Evolutionary conservation across 495 filamentous ascomycete genomes (phyloP).

Genomic region (Penicillium lividum): DNA sequence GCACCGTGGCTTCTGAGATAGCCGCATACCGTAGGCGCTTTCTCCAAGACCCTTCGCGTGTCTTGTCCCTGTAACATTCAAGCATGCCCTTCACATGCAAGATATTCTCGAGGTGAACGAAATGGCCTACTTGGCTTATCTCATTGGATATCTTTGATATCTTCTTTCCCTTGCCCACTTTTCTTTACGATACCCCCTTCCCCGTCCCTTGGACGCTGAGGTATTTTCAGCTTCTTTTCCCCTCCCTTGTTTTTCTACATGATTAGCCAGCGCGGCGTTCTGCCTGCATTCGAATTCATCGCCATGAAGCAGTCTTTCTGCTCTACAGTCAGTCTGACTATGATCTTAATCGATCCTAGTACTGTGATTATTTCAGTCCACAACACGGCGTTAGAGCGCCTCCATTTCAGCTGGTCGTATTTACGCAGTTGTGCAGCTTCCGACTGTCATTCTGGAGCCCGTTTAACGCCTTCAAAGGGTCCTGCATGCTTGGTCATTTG

Average conservation of each 20-base stretch:
- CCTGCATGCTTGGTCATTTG: conserved; percentile 2
- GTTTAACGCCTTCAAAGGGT: background rate
- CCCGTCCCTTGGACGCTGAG: conserved; percentile 4
- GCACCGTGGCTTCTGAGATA: conserved; percentile 77
- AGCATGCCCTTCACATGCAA: background rate
- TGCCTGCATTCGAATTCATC: conserved; percentile 10
- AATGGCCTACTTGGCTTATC: conserved; percentile 3
- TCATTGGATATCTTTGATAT: background rate
- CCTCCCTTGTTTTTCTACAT: background rate
- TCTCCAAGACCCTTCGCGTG: conserved; percentile 54
- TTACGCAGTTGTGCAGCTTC: conserved; percentile 15
- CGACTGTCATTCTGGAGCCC: conserved; percentile 1
- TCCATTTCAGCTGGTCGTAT: conserved; percentile 23
- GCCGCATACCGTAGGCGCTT: conserved; percentile 76
- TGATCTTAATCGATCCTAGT: conserved; percentile 11
- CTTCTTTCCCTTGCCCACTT: background rate
- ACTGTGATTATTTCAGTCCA: conserved; percentile 5
- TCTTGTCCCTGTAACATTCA: conserved; percentile 47
- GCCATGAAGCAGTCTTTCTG: conserved; percentile 1
- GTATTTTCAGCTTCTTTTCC: background rate
- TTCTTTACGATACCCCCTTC: conserved; percentile 13
- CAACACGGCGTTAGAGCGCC: conserved; percentile 17
- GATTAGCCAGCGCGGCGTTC: conserved; percentile 9
- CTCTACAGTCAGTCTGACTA: background rate
- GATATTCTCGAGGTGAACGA: conserved; percentile 37